These are phyloP conservation scores for Colletotrichum chrysophilum DNA, from an alignment of 2,329 filamentous ascomycete genomes.

Conservation along the genomic window DNA sequence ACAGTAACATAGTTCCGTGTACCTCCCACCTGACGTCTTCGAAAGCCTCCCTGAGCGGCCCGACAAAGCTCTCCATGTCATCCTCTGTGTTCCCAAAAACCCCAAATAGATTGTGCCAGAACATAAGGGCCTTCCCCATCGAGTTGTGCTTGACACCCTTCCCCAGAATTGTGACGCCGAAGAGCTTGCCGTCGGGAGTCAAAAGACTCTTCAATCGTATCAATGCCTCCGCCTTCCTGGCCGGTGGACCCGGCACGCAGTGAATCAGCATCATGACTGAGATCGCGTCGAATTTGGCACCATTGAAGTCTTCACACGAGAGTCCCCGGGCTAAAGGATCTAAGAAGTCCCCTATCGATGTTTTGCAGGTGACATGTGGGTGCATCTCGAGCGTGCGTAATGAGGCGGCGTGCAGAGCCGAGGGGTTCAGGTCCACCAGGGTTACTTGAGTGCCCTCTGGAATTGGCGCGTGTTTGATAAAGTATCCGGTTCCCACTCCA, in stretches of 20 bases:
- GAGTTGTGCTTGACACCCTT: neutral
- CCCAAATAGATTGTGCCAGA: slow-evolving; percentile 1
- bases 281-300: neutral
- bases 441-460: neutral
- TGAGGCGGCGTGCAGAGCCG: neutral
- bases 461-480: neutral
- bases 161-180: slow-evolving; percentile 29
- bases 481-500: neutral
- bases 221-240: slow-evolving; percentile 22
- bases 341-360: neutral
- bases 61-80: neutral
- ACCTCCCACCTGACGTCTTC: neutral
- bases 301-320: neutral
- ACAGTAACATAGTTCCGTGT: neutral
- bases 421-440: neutral
- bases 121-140: neutral
- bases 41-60: neutral
- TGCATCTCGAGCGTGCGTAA: neutral
- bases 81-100: slow-evolving; percentile 6
- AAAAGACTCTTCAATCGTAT: slow-evolving; percentile 19
- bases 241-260: slow-evolving; percentile 27
- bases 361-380: neutral
- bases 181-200: slow-evolving; percentile 24
- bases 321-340: neutral
- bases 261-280: slow-evolving; percentile 25